Conservation (phyloP, 2,329 filamentous ascomycete genomes). For the Fusarium cicatricum region DNA sequence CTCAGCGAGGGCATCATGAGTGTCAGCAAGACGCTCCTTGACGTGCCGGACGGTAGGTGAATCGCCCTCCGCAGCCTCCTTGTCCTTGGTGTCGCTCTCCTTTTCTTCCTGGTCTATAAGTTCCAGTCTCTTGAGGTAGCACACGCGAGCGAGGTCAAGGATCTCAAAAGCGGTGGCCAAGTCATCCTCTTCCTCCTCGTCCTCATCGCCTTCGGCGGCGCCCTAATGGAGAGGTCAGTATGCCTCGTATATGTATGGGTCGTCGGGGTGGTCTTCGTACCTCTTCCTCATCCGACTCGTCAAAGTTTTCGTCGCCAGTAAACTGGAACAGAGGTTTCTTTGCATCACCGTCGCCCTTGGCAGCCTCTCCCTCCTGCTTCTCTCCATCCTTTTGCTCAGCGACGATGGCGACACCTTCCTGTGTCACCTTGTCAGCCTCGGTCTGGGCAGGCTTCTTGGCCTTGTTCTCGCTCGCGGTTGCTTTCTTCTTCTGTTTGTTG, state of each 20-base stretch:
- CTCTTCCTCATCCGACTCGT: constrained; percentile 80
- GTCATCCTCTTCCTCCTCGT: constrained; percentile 73
- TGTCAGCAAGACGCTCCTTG: constrained; percentile 89
- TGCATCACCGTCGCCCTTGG: constrained; percentile 45
- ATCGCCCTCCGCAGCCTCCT: constrained; percentile 52
- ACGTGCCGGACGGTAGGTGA: constrained; percentile 62
- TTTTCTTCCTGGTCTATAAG: constrained; percentile 45
- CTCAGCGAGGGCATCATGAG: constrained; percentile 91
- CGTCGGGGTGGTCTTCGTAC: constrained; percentile 37
- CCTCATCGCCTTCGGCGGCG: constrained; percentile 53
- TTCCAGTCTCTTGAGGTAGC: constrained; percentile 66
- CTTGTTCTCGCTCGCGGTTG: constrained; percentile 46
- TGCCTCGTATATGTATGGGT: not conserved
- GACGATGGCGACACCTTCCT: constrained; percentile 56
- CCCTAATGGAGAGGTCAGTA: constrained; percentile 25
- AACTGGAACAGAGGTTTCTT: constrained; percentile 91
- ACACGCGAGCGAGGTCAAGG: constrained; percentile 78
- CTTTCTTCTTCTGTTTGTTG: constrained; percentile 53
- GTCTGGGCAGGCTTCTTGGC: constrained; percentile 52
- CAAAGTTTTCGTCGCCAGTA: constrained; percentile 92
- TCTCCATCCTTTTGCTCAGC: constrained; percentile 55
- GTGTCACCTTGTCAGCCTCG: constrained; percentile 53
- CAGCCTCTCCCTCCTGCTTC: constrained; percentile 49
- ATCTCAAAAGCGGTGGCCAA: constrained; percentile 84
- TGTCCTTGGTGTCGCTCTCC: constrained; percentile 51